Conservation (phyloP, 257 asterid species). For the Solanum pinnatisectum region DNA sequence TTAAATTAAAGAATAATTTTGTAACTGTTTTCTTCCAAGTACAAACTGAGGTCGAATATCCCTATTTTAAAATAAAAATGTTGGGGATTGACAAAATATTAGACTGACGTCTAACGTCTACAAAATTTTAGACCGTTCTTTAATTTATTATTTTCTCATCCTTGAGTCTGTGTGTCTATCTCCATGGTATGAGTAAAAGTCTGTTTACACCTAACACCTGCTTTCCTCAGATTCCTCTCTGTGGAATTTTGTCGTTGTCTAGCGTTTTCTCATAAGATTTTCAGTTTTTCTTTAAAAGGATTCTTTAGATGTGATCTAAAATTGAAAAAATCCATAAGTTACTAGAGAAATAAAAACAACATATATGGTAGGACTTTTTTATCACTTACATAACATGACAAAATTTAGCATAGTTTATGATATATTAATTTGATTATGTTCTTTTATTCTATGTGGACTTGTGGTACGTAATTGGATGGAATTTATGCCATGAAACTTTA, state of each 20-base stretch:
- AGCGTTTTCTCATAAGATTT: neutral
- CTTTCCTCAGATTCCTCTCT: accelerated
- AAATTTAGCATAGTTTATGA: neutral
- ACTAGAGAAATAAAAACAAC: neutral
- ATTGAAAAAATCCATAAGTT: neutral
- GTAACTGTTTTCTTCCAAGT: neutral
- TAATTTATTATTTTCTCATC: neutral
- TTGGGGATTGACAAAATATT: neutral
- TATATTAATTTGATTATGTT: neutral
- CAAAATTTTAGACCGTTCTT: neutral
- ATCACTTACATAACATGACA: neutral
- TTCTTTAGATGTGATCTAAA: neutral
- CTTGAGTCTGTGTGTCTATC: neutral
- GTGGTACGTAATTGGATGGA: neutral
- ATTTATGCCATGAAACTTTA: neutral
- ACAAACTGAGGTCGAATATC: neutral
- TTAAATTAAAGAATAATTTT: neutral
- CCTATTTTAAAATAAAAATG: neutral
- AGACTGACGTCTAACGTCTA: neutral
- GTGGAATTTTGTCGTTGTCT: neutral
- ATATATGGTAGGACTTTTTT: neutral
- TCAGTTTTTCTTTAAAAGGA: neutral
- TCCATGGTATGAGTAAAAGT: neutral
- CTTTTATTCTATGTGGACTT: neutral
- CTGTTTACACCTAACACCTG: accelerated